A percentile compares a stretch with the other conserved stretches of the same genome.
Conservation (phyloP, 2,329 filamentous ascomycete genomes). For the Cytospora leucostoma region DNA sequence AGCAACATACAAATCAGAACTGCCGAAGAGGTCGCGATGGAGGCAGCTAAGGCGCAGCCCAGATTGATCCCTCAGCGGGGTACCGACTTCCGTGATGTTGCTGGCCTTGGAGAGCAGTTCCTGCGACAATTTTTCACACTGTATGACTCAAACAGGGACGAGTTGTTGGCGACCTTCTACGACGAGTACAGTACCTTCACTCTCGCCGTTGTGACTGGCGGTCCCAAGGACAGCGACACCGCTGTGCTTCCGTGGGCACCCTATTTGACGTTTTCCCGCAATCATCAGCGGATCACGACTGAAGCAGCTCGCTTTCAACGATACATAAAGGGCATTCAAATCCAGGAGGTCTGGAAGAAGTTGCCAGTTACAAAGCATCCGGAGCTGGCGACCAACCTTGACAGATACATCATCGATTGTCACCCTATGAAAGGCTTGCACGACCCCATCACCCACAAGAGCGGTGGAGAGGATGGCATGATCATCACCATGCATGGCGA, state of each 20-base stretch:
- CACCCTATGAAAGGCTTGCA: constrained; percentile 70
- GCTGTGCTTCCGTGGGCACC: constrained; percentile 64
- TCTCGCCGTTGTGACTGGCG: constrained; percentile 66
- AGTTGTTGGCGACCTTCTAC: constrained; percentile 68
- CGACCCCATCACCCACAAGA: constrained; percentile 66
- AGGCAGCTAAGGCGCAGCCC: constrained; percentile 51
- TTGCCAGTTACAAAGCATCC: constrained; percentile 77
- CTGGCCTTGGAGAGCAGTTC: constrained; percentile 73
- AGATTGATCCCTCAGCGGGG: constrained; percentile 63
- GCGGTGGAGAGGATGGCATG: constrained; percentile 72
- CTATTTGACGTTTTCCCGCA: constrained; percentile 78
- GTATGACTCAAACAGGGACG: constrained; percentile 71
- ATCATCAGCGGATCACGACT: constrained; percentile 67
- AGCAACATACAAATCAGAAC: constrained; percentile 76
- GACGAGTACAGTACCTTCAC: constrained; percentile 77
- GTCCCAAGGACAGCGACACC: constrained; percentile 47
- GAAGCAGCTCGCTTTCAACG: constrained; percentile 63
- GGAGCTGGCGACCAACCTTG: constrained; percentile 63
- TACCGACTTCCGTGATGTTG: constrained; percentile 73
- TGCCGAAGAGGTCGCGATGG: constrained; percentile 65
- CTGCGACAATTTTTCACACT: constrained; percentile 71
- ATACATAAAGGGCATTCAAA: constrained; percentile 64
- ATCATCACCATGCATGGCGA: constrained; percentile 80
- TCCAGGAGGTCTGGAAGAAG: constrained; percentile 67
- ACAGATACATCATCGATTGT: constrained; percentile 83